Evolutionary conservation across 306 rosid genomes (phyloP).

Genomic region (Malus asiatica): DNA sequence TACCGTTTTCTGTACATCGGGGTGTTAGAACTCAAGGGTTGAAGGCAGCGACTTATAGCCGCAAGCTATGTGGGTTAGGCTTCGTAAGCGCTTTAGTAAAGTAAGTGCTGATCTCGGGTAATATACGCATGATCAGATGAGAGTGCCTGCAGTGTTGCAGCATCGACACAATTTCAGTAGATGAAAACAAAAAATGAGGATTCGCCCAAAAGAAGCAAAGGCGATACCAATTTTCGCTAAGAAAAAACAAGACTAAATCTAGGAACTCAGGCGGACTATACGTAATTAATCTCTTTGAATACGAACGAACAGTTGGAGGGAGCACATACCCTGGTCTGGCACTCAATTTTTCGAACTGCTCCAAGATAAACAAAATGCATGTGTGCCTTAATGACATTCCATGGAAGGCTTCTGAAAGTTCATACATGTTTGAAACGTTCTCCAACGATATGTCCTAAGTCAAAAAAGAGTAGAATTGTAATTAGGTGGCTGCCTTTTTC

Average conservation of each 20-base stretch:
- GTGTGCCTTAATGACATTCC: conserved; percentile 90
- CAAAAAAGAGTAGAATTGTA: not conserved
- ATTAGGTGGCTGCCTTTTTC: conserved; percentile 6
- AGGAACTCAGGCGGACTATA: not conserved
- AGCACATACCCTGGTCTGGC: conserved; percentile 74
- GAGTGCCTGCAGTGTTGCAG: conserved; percentile 63
- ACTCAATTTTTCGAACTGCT: conserved; percentile 84
- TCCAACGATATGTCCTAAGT: conserved; percentile 83
- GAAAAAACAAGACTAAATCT: not conserved
- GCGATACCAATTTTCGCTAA: not conserved
- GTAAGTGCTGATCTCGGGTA: conserved; percentile 73
- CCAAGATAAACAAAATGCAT: conserved; percentile 86
- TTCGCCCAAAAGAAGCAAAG: not conserved
- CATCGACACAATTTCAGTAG: conserved; percentile 17
- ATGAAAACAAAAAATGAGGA: not conserved
- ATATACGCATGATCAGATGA: conserved; percentile 61
- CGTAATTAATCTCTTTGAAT: not conserved
- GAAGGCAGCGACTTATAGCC: conserved; percentile 42
- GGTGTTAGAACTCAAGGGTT: conserved; percentile 60
- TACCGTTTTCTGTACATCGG: conserved; percentile 68
- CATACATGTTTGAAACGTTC: conserved; percentile 86
- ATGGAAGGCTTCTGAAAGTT: conserved; percentile 92
- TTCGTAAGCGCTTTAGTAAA: conserved; percentile 73
- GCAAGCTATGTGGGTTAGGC: conserved; percentile 50
- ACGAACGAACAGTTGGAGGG: conserved; percentile 4